These are phyloP conservation scores for Logfia minima DNA, from an alignment of 129 eudicot species.

Conservation along the genomic window DNA sequence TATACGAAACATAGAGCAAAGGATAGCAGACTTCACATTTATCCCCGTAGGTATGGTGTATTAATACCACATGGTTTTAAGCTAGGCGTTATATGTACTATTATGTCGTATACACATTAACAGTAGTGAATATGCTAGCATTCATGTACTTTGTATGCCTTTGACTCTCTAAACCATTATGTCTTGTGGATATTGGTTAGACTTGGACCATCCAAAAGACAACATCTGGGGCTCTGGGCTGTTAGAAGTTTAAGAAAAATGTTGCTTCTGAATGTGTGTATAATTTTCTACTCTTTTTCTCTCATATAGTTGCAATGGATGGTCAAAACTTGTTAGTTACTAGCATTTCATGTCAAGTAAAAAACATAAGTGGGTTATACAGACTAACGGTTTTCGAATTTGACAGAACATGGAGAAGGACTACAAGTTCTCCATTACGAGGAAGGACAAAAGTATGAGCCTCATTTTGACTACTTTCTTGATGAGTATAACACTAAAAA, in stretches of 20 bases:
- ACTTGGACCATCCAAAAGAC: background rate
- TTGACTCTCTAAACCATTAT: background rate
- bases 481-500: conserved; percentile 84
- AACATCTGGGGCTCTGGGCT: background rate
- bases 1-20: conserved; percentile 73
- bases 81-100: background rate
- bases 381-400: conserved; percentile 24
- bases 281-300: background rate
- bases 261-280: background rate
- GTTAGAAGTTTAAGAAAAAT: background rate
- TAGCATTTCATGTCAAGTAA: background rate
- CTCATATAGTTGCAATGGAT: background rate
- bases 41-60: conserved; percentile 79
- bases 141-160: background rate
- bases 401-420: conserved; percentile 94
- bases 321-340: conserved; percentile 16
- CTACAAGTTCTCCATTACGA: conserved; percentile 92
- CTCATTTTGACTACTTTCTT: conserved; percentile 93
- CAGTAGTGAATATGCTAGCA: background rate
- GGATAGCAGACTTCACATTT: conserved; percentile 87
- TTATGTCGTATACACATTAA: background rate
- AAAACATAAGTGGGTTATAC: background rate
- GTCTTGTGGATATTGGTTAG: background rate
- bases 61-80: conserved; percentile 19
- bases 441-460: conserved; percentile 90